These are phyloP conservation scores for Apiospora rasikravindrae DNA, from an alignment of 2,329 filamentous ascomycete genomes.

Conservation along the genomic window DNA sequence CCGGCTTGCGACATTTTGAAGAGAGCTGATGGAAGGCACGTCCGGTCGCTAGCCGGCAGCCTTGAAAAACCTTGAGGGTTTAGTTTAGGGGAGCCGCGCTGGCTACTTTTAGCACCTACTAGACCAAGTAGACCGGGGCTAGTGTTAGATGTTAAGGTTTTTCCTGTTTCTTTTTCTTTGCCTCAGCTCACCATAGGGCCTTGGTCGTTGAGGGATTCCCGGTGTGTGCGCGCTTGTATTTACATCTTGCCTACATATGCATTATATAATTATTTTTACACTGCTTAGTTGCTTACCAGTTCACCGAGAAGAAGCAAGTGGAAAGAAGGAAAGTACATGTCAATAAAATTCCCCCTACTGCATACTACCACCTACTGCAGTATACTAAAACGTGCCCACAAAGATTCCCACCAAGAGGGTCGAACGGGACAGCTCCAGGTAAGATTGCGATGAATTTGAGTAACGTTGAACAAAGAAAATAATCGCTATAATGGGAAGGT, in stretches of 20 bases:
- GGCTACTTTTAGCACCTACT: background rate
- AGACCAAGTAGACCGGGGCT: background rate
- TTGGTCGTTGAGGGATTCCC: background rate
- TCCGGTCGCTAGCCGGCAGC: background rate
- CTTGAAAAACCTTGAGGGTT: background rate
- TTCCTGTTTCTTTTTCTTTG: background rate
- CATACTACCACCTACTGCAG: no score
- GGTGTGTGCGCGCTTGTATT: background rate
- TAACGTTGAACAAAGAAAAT: constrained; percentile 2
- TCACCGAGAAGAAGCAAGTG: background rate
- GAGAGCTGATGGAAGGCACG: background rate
- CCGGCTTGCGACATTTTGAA: background rate
- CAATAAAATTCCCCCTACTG: background rate
- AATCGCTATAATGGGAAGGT: background rate
- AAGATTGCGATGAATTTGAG: background rate
- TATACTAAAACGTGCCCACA: background rate
- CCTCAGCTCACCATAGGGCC: background rate
- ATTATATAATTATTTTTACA: background rate
- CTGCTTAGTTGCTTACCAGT: background rate
- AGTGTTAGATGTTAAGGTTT: constrained; percentile 10
- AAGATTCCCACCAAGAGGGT: background rate
- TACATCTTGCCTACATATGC: background rate
- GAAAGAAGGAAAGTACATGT: background rate
- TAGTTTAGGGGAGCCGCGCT: constrained; percentile 1
- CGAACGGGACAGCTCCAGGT: background rate